Percentiles rank a stretch among this genome's conserved stretches.
phyloP scores from a whole-genome alignment of 2,329 filamentous ascomycete genomes.

The Aspergillus versicolor region DNA sequence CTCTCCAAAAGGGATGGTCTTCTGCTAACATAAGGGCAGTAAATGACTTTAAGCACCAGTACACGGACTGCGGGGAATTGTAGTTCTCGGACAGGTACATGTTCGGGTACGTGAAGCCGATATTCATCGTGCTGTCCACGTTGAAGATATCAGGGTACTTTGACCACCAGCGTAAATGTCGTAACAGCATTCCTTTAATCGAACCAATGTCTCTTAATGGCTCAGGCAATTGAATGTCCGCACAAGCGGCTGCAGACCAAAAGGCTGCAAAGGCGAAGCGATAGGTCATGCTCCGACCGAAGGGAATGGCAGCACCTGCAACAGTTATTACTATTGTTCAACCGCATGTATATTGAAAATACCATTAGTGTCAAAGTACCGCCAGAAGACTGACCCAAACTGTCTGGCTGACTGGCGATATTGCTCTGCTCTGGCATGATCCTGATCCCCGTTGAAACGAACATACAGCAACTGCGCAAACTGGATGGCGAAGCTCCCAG shows the following conservation, averaged over 20 bases:
- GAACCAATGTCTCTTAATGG: conserved; percentile 41
- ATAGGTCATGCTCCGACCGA: conserved; percentile 53
- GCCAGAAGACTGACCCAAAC: conserved; percentile 47
- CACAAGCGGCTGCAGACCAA: conserved; percentile 48
- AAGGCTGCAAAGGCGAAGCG: conserved; percentile 53
- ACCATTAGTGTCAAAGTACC: conserved; percentile 51
- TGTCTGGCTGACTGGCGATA: conserved; percentile 43
- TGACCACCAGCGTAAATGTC: conserved; percentile 54
- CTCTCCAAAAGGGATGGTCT: conserved; percentile 48
- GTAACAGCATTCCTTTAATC: conserved; percentile 51
- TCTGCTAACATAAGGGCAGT: conserved; percentile 40
- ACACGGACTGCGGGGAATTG: conserved; percentile 57
- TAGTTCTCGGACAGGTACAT: conserved; percentile 59
- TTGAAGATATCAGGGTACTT: conserved; percentile 48
- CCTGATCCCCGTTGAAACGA: conserved; percentile 44
- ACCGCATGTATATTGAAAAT: background rate
- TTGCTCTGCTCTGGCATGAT: conserved; percentile 36
- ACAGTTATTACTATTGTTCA: background rate
- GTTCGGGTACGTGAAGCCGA: conserved; percentile 50
- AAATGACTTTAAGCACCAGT: conserved; percentile 56
- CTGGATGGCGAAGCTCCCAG: conserved; percentile 55
- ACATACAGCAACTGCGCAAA: conserved; percentile 52
- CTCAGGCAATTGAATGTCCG: conserved; percentile 39
- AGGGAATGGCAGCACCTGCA: conserved; percentile 52
- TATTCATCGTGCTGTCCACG: conserved; percentile 51